Percentiles rank a stretch among this genome's conserved stretches.
These are phyloP conservation scores for Achaetomium macrosporum DNA, from an alignment of 2,329 filamentous ascomycete species.

Conservation along the genomic window DNA sequence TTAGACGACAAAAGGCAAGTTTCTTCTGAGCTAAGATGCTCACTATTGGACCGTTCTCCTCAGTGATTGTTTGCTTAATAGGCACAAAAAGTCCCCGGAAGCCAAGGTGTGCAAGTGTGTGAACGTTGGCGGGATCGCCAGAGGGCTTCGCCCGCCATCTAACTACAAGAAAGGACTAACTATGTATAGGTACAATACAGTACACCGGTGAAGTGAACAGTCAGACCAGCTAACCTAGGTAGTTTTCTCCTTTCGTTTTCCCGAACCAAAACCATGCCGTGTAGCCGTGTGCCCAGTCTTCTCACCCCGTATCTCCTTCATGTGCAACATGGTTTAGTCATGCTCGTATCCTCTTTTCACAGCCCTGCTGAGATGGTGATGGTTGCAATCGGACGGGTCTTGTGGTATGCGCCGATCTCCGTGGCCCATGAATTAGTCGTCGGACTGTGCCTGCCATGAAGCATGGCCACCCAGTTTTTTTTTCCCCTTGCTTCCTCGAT, in stretches of 20 bases:
- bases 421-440: neutral
- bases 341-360: constrained; percentile 13
- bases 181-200: neutral
- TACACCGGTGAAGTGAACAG: constrained; percentile 7
- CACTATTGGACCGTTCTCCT: neutral
- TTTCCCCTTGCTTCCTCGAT: neutral
- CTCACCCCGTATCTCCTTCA: constrained; percentile 6
- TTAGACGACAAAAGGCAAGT: no score
- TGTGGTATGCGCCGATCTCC: constrained; percentile 7
- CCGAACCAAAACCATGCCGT: constrained; percentile 9
- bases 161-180: neutral
- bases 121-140: neutral
- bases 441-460: neutral
- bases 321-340: constrained; percentile 10
- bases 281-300: constrained; percentile 14
- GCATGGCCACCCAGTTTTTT: neutral
- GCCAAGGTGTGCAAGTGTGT: no score
- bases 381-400: constrained; percentile 6
- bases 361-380: constrained; percentile 5
- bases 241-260: constrained; percentile 3
- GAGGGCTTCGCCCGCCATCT: neutral
- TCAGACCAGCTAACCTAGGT: constrained; percentile 12
- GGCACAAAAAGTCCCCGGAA: neutral
- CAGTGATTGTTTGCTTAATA: neutral
- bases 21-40: neutral